Evolutionary conservation across 2,329 filamentous ascomycete species (phyloP).

Genomic region (Monilinia aucupariae): DNA sequence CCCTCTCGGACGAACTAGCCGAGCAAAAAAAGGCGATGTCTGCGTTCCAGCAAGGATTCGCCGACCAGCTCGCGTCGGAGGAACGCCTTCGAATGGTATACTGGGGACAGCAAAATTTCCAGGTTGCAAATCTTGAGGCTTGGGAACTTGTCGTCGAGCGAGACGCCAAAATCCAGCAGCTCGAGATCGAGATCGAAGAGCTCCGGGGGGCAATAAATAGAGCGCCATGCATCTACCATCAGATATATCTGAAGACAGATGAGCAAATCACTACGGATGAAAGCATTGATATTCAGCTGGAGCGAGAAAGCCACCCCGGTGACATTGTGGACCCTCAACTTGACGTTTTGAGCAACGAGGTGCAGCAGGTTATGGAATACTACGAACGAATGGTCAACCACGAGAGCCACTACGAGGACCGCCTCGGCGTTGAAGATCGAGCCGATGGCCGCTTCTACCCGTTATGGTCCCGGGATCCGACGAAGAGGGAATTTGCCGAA

Average conservation of each 20-base stretch:
- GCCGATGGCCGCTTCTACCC: background rate
- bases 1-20: background rate
- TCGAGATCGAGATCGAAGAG: background rate
- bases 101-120: background rate
- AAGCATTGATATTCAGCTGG: background rate
- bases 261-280: background rate
- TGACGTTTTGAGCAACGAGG: background rate
- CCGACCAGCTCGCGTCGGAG: no score
- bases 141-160: background rate
- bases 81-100: background rate
- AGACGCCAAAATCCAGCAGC: background rate
- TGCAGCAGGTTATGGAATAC: no score
- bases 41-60: no score
- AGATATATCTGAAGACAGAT: background rate
- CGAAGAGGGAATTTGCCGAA: background rate
- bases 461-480: background rate
- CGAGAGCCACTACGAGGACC: background rate
- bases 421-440: background rate
- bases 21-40: no score
- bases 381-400: background rate
- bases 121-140: background rate
- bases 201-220: accelerated
- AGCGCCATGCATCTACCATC: background rate
- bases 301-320: accelerated
- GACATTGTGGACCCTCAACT: accelerated